These are phyloP conservation scores for Hypoxylon sp. DNA, from an alignment of 2,329 filamentous ascomycete genomes.

Conservation along the genomic window DNA sequence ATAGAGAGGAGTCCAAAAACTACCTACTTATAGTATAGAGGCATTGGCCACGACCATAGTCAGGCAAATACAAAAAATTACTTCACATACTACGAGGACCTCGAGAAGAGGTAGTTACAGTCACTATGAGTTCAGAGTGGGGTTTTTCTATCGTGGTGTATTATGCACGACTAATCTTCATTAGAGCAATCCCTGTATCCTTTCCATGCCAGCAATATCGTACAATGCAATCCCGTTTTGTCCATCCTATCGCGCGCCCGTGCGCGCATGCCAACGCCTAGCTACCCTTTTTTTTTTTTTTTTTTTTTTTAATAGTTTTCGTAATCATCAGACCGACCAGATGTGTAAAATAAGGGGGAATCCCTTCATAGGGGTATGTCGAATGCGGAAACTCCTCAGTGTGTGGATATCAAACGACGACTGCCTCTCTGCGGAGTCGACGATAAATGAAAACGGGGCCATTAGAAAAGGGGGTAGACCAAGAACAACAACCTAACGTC, in stretches of 20 bases:
- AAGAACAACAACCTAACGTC: background rate
- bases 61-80: slow-evolving; percentile 11
- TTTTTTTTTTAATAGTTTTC: background rate
- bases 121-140: background rate
- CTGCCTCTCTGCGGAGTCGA: background rate
- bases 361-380: background rate
- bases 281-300: background rate
- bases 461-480: no score
- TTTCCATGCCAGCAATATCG: slow-evolving; percentile 4
- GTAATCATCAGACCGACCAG: background rate
- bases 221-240: slow-evolving; percentile 3
- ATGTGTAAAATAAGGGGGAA: background rate
- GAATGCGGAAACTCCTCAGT: background rate
- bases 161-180: slow-evolving; percentile 9
- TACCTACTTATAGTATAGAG: slow-evolving; percentile 1
- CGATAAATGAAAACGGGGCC: background rate
- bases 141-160: background rate
- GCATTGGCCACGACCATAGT: slow-evolving; percentile 3
- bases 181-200: background rate
- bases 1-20: slow-evolving; percentile 11
- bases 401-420: background rate
- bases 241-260: background rate
- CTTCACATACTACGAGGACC: background rate
- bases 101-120: background rate
- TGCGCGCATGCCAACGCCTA: background rate